Conservation (phyloP, 2,329 filamentous ascomycete species). For the Beauveria bassiana region DNA sequence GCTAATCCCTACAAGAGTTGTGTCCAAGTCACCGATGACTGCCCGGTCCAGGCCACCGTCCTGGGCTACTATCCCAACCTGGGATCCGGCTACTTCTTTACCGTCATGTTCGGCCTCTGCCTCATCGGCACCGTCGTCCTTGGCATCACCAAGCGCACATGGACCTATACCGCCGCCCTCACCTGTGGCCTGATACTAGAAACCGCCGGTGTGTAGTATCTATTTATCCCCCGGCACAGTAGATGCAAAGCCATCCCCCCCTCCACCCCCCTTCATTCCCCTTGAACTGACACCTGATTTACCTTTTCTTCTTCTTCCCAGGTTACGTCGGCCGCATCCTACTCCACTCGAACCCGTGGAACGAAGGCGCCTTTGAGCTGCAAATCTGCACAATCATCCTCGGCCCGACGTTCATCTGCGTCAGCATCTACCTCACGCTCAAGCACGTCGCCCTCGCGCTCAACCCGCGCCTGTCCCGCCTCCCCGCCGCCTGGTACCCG, state of each 20-base stretch:
- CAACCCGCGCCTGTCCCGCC: slow-evolving; percentile 40
- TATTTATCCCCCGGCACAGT: neutral
- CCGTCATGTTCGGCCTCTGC: slow-evolving; percentile 39
- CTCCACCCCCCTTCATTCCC: no score
- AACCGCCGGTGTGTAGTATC: slow-evolving; percentile 31
- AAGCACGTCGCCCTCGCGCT: slow-evolving; percentile 49
- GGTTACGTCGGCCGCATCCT: slow-evolving; percentile 47
- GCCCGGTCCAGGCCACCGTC: slow-evolving; percentile 45
- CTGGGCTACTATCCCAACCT: slow-evolving; percentile 49
- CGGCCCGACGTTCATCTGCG: slow-evolving; percentile 53
- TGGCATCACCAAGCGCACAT: slow-evolving; percentile 45
- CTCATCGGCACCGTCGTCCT: slow-evolving; percentile 33
- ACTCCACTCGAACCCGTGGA: slow-evolving; percentile 47
- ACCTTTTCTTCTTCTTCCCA: slow-evolving; percentile 17
- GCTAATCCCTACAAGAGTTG: slow-evolving; percentile 20
- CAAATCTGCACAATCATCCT: slow-evolving; percentile 54
- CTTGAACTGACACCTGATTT: neutral
- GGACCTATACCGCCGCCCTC: slow-evolving; percentile 45
- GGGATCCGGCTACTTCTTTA: slow-evolving; percentile 48
- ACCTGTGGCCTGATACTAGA: slow-evolving; percentile 43
- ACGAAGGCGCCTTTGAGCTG: slow-evolving; percentile 45
- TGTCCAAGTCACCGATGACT: slow-evolving; percentile 30
- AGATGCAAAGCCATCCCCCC: no score
- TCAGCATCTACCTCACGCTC: slow-evolving; percentile 56
- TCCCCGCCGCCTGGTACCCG: slow-evolving; percentile 45